Base-by-base conservation (phyloP, 371 early-diverging fungal species). In the Zopfochytrium polystomum region DNA sequence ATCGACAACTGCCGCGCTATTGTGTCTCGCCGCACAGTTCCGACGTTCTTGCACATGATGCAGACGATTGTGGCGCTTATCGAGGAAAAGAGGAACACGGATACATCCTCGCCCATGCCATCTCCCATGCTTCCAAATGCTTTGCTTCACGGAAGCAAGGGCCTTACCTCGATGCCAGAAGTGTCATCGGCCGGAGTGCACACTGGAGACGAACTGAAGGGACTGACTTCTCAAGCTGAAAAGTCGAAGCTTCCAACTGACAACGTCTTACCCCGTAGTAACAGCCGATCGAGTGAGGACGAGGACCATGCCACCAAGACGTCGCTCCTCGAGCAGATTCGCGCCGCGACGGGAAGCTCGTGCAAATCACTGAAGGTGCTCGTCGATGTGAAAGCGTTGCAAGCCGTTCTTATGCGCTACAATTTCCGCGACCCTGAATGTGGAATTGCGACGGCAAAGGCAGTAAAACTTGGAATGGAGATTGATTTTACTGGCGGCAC, bases 401-500 rank as follows among this genome's bases (percentile, higher is more conserved):
- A 81, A 55, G 34, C 85, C 34, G 70, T 83, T 2, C 72, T 88
- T 18, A 83, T 81, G 62, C 83, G 87, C 2, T 83, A 81, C 50
- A 84, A 85, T 52, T 88, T 89, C 63, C 78, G 85, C 53, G 88
- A 89, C 60, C 68, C 80, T 0, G 90, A 88, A 61, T 88, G 85
- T 65, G 87, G 86, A 0, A 82, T 85, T 56, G 35, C 79, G 0
- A 52, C 54, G 4, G 65, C 69, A 11, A 73, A 77, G 43, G 53
- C 34, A 13, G 32, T 74, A 18, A 26, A 53, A 6, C 31, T 81
- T 3, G 52, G 62, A 22, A 48, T 80, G 34, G 60, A 67, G 43
- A n/a, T n/a, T n/a, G n/a, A n/a, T n/a, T n/a, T n/a, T n/a, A n/a
- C n/a, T n/a, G n/a, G n/a, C n/a, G n/a, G n/a, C n/a, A n/a, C n/a